Evolutionary conservation across 2,329 filamentous ascomycete genomes (phyloP).

Genomic region (Mollisiaceae sp.): DNA sequence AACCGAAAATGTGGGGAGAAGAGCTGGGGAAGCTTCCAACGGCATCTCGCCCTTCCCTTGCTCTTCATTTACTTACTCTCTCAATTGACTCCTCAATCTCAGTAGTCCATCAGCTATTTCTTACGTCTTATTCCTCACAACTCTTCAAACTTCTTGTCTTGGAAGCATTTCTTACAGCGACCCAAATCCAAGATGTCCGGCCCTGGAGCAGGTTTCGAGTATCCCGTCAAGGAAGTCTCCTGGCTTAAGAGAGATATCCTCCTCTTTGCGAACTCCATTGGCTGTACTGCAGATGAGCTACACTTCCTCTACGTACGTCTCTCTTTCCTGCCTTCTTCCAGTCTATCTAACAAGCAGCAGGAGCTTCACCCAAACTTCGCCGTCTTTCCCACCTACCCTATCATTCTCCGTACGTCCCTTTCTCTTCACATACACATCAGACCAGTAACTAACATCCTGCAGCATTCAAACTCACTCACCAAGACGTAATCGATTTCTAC

Average conservation of each 20-base stretch:
- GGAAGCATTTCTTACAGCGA: not conserved
- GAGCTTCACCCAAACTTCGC: conserved; percentile 87
- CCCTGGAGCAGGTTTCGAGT: conserved; percentile 75
- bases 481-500: conserved; percentile 75
- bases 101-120: not conserved
- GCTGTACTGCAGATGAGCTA: conserved; percentile 80
- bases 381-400: conserved; percentile 75
- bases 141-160: not conserved
- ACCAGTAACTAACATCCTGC: conserved; percentile 19
- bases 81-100: not conserved
- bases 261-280: conserved; percentile 90
- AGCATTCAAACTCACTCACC: conserved; percentile 70
- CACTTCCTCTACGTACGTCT: conserved; percentile 84
- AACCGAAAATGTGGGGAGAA: conserved; percentile 21
- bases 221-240: conserved; percentile 73
- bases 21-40: conserved; percentile 28
- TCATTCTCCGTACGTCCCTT: conserved; percentile 34
- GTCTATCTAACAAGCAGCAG: conserved; percentile 49
- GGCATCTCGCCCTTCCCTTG: not conserved
- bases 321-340: conserved; percentile 12
- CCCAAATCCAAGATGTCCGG: conserved; percentile 36
- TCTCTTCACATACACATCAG: not conserved
- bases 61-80: not conserved
- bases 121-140: not conserved
- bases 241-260: conserved; percentile 90